A percentile compares a stretch with the other conserved stretches of the same genome.
These are phyloP conservation scores for Hypoxylon intermedium DNA, from an alignment of 495 filamentous ascomycete genomes.

Conservation along the genomic window DNA sequence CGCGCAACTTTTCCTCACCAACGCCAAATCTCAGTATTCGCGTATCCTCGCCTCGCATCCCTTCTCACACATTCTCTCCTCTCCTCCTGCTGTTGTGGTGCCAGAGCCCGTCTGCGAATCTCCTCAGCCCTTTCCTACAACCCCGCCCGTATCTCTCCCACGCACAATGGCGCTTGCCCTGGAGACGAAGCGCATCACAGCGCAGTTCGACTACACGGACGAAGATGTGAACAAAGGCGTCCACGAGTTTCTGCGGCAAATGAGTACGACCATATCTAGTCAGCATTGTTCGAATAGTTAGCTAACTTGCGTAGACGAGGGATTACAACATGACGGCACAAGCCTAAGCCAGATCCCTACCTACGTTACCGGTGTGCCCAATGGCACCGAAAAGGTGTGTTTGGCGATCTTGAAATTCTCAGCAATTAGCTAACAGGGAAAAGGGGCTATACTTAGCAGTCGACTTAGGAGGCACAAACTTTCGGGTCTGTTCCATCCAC, in stretches of 20 bases:
- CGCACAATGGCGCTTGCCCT: slow-evolving; percentile 66
- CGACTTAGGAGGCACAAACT: slow-evolving; percentile 96
- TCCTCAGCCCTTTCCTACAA: slow-evolving; percentile 55
- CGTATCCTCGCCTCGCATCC: slow-evolving; percentile 44
- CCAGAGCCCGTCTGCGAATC: slow-evolving; percentile 54
- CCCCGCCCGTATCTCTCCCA: slow-evolving; percentile 53
- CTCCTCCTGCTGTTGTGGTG: slow-evolving; percentile 49
- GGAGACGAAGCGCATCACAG: slow-evolving; percentile 78
- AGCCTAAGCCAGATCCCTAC: slow-evolving; percentile 95
- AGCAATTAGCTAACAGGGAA: slow-evolving; percentile 4
- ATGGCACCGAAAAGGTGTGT: slow-evolving; percentile 90
- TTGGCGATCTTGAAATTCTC: not conserved
- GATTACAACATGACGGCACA: slow-evolving; percentile 76
- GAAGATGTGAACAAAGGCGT: slow-evolving; percentile 81
- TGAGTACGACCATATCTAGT: slow-evolving; percentile 62
- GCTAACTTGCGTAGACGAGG: slow-evolving; percentile 65
- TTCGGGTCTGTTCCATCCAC: slow-evolving; percentile 93
- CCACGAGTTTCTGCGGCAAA: slow-evolving; percentile 82
- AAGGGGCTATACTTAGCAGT: slow-evolving; percentile 95
- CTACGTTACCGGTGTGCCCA: slow-evolving; percentile 93
- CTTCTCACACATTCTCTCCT: slow-evolving; percentile 47
- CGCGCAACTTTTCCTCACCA: slow-evolving; percentile 43
- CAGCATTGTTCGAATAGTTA: not conserved
- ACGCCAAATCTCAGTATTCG: slow-evolving; percentile 45
- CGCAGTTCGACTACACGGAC: slow-evolving; percentile 84